Evolutionary conservation across 441 rosid genomes (phyloP), one percentile per base, ranked within the genome.

Genomic region (Raphanus hybrid): DNA sequence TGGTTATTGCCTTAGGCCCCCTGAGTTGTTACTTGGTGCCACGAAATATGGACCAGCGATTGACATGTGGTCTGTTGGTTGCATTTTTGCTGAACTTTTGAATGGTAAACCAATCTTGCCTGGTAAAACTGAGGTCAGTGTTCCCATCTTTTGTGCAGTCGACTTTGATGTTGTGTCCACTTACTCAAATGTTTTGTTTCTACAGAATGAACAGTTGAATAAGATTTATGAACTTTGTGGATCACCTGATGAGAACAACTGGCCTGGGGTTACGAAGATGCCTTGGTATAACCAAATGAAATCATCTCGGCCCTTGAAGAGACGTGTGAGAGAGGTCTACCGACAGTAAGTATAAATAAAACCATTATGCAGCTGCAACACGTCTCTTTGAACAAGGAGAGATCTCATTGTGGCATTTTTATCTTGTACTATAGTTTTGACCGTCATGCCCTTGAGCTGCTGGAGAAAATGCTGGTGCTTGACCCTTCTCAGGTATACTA

Each of bases 51-150:
- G 98, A 68, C 98, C 99, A 65, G 96, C 98, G n/a, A 97, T 93
- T 81, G 98, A 93, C 72, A 95, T 93, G 98, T 93, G 97, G 98
- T 93, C 99, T 1, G 99, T 93, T 68, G 98, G 99, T 69, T 95
- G 99, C 67, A 95, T 95, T 73, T 91, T 95, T 86, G 99, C 98
- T 34, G 99, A 95, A 81, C 92, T 95, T 48, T 75, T 95, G 75
- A 86, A 88, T 67, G 98, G 94, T 57, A 95, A 95, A 80, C 97
- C 98, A 29, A 95, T 93, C 60, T 87, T 95, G 67, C 96, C 99
- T 2, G 97, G 97, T 50, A 90, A 93, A 87, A 90, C 90, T 76
- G 99, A 91, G 96, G 98, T 86, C 41, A 80, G 84, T 3, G 7
- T 66, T 2, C 52, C 66, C 45, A 55, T 62, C 59, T 69, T 39